Evolutionary conservation across 208 protist species (phyloP).

Genomic region (Wallacemonas sp.): DNA sequence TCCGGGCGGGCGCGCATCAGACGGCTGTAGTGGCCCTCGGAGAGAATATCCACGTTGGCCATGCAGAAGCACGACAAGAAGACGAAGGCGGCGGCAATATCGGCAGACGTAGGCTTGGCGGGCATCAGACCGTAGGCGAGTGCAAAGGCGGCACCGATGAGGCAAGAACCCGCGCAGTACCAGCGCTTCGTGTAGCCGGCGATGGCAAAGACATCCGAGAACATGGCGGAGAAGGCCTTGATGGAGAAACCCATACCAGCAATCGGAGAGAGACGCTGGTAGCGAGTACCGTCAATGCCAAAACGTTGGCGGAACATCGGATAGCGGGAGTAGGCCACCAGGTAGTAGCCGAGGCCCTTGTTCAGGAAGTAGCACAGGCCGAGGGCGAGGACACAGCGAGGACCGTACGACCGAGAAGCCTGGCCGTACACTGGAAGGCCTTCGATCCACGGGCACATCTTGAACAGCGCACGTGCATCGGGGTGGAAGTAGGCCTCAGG

Average conservation of each 20-base stretch:
- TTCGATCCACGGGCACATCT: constrained; percentile 1
- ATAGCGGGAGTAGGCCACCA: constrained; percentile 19
- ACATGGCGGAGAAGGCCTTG: constrained; percentile 62
- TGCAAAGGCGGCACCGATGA: constrained; percentile 27
- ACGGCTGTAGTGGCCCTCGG: constrained; percentile 41
- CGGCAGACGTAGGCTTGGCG: constrained; percentile 8
- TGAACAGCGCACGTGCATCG: constrained; percentile 1
- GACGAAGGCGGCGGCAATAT: constrained; percentile 21
- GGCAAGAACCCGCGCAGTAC: constrained; percentile 49
- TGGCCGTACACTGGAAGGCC: background rate
- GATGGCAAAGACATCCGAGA: constrained; percentile 64
- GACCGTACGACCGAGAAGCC: constrained; percentile 1
- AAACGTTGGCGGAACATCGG: constrained; percentile 51
- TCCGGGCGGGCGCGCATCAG: constrained; percentile 22
- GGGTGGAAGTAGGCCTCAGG: constrained; percentile 4
- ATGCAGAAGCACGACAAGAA: constrained; percentile 31
- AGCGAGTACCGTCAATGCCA: constrained; percentile 32
- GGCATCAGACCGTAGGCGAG: constrained; percentile 25
- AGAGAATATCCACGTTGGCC: constrained; percentile 38
- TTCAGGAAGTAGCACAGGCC: constrained; percentile 18
- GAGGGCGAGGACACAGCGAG: constrained; percentile 11
- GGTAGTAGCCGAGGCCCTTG: constrained; percentile 17
- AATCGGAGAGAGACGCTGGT: constrained; percentile 49
- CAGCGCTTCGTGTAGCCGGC: constrained; percentile 77
- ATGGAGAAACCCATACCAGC: constrained; percentile 56